These are phyloP conservation scores for Paramecium sonneborni DNA, from an alignment of 73 alveolate genomes.

Conservation along the genomic window DNA sequence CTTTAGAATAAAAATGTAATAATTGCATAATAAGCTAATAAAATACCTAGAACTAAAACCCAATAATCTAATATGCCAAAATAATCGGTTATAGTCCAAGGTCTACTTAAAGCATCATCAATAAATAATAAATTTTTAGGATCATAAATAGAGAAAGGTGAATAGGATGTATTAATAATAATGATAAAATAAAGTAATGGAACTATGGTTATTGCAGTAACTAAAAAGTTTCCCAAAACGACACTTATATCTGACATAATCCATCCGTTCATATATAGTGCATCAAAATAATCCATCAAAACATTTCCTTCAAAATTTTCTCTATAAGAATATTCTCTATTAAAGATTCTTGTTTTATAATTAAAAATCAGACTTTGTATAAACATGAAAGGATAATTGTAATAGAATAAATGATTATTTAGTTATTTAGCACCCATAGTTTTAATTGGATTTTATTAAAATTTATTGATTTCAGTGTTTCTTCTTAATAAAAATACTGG, in stretches of 20 bases:
- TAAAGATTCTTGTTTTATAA: background rate
- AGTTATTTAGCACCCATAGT: background rate
- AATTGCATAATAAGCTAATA: conserved; percentile 7
- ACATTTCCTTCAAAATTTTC: background rate
- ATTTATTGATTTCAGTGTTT: background rate
- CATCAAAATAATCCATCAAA: conserved; percentile 38
- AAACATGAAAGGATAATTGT: conserved; percentile 4
- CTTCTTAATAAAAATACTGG: conserved; percentile 39
- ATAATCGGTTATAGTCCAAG: conserved; percentile 15
- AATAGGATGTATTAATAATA: background rate
- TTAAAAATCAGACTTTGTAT: background rate
- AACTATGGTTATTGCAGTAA: background rate
- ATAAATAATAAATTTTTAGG: background rate
- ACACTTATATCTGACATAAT: background rate
- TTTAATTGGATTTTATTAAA: conserved; percentile 32
- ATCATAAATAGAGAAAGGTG: conserved; percentile 41
- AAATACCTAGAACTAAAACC: background rate
- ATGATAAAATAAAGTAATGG: background rate
- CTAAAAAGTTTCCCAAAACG: background rate
- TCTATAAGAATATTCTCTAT: conserved; percentile 22
- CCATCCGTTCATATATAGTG: conserved; percentile 42
- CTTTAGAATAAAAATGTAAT: conserved; percentile 12
- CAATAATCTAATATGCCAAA: background rate
- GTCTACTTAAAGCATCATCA: conserved; percentile 12
- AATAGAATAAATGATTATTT: background rate